These are phyloP conservation scores for Naganishia liquefaciens DNA, from an alignment of 1,284 basidiomycete species.

Conservation along the genomic window DNA sequence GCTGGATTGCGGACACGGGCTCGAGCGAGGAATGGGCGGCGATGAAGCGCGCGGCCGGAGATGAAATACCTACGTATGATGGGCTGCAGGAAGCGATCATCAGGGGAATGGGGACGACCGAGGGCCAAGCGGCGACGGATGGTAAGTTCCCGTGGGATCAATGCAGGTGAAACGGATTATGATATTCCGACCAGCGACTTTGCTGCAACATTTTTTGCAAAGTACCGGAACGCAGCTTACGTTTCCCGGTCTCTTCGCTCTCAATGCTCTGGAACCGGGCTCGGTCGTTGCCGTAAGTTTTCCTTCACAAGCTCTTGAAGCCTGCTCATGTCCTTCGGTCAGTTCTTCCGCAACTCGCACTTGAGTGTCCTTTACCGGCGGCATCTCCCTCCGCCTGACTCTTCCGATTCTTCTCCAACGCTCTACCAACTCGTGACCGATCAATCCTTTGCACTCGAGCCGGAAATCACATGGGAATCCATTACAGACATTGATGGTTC, in stretches of 20 bases:
- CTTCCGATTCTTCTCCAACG: conserved; percentile 50
- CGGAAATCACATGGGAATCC: conserved; percentile 81
- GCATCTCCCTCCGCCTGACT: conserved; percentile 42
- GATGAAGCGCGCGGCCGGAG: conserved; percentile 18
- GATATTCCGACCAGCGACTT: background rate
- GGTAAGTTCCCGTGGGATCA: background rate
- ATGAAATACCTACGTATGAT: conserved; percentile 32
- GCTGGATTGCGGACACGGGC: conserved; percentile 83
- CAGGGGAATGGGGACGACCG: conserved; percentile 31
- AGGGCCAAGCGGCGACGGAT: conserved; percentile 10
- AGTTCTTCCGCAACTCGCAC: conserved; percentile 81
- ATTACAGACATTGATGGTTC: conserved; percentile 82
- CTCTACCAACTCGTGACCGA: conserved; percentile 82
- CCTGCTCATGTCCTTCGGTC: conserved; percentile 24
- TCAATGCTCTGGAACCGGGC: conserved; percentile 43
- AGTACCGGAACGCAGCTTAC: conserved; percentile 54
- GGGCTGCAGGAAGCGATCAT: conserved; percentile 34
- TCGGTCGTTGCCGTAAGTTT: conserved; percentile 46
- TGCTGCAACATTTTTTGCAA: conserved; percentile 28
- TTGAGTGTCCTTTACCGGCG: conserved; percentile 80
- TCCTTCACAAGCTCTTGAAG: conserved; percentile 47
- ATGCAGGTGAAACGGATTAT: background rate
- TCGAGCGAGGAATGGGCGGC: conserved; percentile 59
- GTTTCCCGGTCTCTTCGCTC: conserved; percentile 65
- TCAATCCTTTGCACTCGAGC: conserved; percentile 71